phyloP scores from a whole-genome alignment of 805 yeast genomes.

The Metschnikowia lachancei region DNA sequence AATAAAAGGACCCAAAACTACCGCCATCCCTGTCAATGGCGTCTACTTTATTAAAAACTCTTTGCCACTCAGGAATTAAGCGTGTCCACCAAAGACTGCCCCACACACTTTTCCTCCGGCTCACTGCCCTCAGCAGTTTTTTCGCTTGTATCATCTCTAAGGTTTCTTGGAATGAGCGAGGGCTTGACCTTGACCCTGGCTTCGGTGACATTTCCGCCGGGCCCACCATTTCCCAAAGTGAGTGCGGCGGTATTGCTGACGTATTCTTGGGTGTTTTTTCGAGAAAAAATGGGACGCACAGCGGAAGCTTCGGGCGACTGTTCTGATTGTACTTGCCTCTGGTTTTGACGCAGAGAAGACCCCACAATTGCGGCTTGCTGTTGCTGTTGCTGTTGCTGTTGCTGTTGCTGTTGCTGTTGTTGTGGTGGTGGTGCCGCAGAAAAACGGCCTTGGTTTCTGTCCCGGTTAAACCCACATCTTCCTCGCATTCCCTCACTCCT shows the following conservation, averaged over 20 bases:
- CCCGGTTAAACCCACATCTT: background rate
- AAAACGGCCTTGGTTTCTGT: background rate
- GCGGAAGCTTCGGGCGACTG: constrained; percentile 1
- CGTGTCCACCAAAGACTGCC: constrained; percentile 42
- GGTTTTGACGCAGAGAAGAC: background rate
- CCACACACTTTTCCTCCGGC: constrained; percentile 29
- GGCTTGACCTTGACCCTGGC: background rate
- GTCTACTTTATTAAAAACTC: background rate
- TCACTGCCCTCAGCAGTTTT: constrained; percentile 8
- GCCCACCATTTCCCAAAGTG: background rate
- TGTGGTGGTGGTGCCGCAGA: background rate
- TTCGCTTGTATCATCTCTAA: constrained; percentile 1
- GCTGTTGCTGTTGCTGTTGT: background rate
- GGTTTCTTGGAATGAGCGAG: background rate
- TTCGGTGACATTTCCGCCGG: background rate
- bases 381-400: background rate
- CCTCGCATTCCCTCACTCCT: constrained; percentile 1
- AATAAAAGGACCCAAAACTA: too few species aligned
- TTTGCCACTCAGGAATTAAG: constrained; percentile 28
- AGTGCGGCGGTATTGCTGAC: background rate
- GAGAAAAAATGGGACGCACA: background rate
- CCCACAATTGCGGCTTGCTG: constrained; percentile 3
- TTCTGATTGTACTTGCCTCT: background rate
- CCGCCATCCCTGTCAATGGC: background rate
- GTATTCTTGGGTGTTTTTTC: constrained; percentile 1